A percentile compares a stretch with the other conserved stretches of the same genome.
Conservation (phyloP, 768 basidiomycete genomes). For the Pisolithus tinctorius region DNA sequence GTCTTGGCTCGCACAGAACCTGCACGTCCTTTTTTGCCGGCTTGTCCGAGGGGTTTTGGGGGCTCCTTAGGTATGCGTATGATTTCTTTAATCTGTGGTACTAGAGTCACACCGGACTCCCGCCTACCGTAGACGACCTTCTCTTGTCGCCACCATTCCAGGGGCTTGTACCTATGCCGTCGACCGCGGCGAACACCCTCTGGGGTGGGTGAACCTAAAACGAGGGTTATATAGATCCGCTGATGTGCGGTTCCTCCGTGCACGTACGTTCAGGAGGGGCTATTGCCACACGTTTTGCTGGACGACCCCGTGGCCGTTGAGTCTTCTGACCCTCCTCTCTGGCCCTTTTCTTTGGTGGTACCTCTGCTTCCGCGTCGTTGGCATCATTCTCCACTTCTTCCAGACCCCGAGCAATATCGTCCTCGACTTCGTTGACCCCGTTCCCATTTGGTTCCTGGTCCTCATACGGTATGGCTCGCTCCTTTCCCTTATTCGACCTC, state of each 20-base stretch:
- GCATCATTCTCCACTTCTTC: conserved; percentile 48
- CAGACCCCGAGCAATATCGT: conserved; percentile 37
- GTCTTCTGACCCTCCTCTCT: conserved; percentile 23
- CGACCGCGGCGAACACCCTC: conserved; percentile 63
- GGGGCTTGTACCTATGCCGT: conserved; percentile 62
- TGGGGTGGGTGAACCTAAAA: conserved; percentile 20
- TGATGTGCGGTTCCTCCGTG: neutral
- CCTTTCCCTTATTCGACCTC: conserved; percentile 35
- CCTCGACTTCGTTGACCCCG: conserved; percentile 28
- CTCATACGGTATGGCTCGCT: conserved; percentile 23
- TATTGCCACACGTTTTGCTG: conserved; percentile 14
- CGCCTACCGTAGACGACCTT: conserved; percentile 75
- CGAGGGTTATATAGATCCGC: conserved; percentile 6
- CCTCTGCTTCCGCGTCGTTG: conserved; percentile 33
- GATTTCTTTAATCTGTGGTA: conserved; percentile 64
- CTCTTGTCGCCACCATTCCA: conserved; percentile 94
- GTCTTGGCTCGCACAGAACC: conserved; percentile 24
- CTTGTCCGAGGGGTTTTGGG: conserved; percentile 39
- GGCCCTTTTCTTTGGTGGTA: conserved; percentile 22
- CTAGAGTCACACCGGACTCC: conserved; percentile 42
- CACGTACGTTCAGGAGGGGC: conserved; percentile 20
- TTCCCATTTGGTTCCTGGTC: conserved; percentile 9
- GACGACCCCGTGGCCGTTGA: conserved; percentile 18
- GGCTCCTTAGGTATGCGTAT: conserved; percentile 48
- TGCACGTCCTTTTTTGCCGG: conserved; percentile 30